Evolutionary conservation across 306 rosid species (phyloP), one percentile per base, ranked within the genome.

Genomic region (Sicyos edulis): DNA sequence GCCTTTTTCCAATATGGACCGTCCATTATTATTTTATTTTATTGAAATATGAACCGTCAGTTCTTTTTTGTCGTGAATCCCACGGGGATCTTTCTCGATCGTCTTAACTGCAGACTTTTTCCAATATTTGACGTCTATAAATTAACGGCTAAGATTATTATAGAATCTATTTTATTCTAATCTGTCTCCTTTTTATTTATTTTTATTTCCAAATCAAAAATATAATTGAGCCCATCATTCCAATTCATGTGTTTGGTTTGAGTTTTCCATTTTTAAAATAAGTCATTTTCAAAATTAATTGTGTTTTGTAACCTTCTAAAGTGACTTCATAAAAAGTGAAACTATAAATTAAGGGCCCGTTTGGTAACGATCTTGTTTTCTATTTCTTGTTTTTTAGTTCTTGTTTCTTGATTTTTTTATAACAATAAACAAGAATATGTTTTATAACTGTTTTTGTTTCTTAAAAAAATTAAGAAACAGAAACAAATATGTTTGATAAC

Each of bases 11-110:
- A 3, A 26, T 2, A 34, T 59, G 66, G 44, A 59, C 44, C 44
- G 66, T 59, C 44, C 44, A 59, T 59, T 59, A 10, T 59, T n/a
- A 17, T 12, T 56, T 56, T 2, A 51, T 20, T 10, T 19, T 56
- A 47, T 47, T 10, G 61, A 21, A 10, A 56, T 6, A 56, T 7
- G 61, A 20, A 21, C 61, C 15, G 32, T 21, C 32, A 20, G 20
- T 56, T 21, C 15, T 26, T 21, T 55, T 40, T 20, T 21, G 61
- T 56, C 61, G 66, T 59, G 66, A 26, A 59, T 59, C 66, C 19
- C 66, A 26, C 19, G 44, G 44, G 20, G 15, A 56, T 56, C 14
- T 21, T 21, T 56, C 61, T 21, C 7, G 14, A 57, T 57, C 63
- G 40, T 57, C 63, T 61, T 61, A 32, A 14, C 29, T 61, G 22